Base-by-base conservation (phyloP, 768 basidiomycete genomes). In the Russula earlei region DNA sequence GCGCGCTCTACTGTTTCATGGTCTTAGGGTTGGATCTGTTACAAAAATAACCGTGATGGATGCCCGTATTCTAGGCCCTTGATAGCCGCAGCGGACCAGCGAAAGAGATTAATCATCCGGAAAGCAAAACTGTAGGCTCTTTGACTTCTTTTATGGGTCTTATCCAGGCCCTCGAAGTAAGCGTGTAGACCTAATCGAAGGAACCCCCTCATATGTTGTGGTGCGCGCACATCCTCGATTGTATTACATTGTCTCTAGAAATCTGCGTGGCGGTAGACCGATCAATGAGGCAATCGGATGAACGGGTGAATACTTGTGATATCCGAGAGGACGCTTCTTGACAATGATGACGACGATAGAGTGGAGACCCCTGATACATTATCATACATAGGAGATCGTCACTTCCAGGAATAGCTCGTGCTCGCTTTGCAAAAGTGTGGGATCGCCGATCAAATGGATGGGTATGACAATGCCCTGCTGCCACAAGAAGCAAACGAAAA, bases 381-480 rank as follows among this genome's bases (percentile, higher is more conserved):
- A 43, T 56, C 66, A 31, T 70, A 68, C 54, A 67, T 66, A 38
- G 70, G 72, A 52, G 77, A 79, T 58, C 74, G 69, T 62, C 71
- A 65, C 46, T 64, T 65, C 62, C 73, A n/a, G n/a, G n/a, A n/a
- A n/a, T n/a, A n/a, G n/a, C n/a, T n/a, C n/a, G n/a, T n/a, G n/a
- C 71, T 38, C 6, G 38, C n/a, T 61, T 59, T 27, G 69, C 78
- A 27, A 63, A 71, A 12, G 61, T 77, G 27, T 79, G 78, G 76
- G 80, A 81, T 63, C 76, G 72, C 66, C 71, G 79, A 29, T 76
- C 77, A 49, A 60, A 14, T 74, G 74, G 71, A 78, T 75, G 69
- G 52, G 68, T 56, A 22, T 57, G 50, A 66, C 42, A 55, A 34
- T 36, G 47, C 34, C 58, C 14, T 6, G n/a, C 44, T 51, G 52